Percentiles rank a stretch among this genome's conserved stretches.
These are phyloP conservation scores for Phytophthora sp. DNA, from an alignment of 352 stramenopile species.

Conservation along the genomic window DNA sequence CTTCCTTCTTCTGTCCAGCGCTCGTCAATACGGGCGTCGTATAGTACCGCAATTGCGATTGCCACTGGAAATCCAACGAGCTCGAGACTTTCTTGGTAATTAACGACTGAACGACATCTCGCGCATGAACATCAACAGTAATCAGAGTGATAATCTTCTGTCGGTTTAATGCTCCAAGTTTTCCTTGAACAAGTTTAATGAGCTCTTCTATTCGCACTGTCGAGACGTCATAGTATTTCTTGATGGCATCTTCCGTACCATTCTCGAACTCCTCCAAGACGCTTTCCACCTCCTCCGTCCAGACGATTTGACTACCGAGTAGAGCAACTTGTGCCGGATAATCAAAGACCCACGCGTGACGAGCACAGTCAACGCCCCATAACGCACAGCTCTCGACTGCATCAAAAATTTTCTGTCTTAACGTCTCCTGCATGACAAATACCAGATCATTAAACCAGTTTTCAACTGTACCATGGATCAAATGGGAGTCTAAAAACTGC, in stretches of 20 bases:
- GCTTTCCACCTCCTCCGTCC: conserved; percentile 92
- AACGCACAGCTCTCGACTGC: conserved; percentile 93
- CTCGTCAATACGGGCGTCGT: conserved; percentile 55
- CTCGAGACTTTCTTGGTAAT: conserved; percentile 93
- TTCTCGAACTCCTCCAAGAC: conserved; percentile 95
- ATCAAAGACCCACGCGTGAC: conserved; percentile 92
- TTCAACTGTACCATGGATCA: conserved; percentile 90
- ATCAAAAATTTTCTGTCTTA: conserved; percentile 86
- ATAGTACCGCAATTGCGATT: conserved; percentile 96
- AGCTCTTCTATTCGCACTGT: conserved; percentile 92
- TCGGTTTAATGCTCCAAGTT: conserved; percentile 64
- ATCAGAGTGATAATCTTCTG: conserved; percentile 98
- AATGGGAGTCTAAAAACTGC: conserved; percentile 72
- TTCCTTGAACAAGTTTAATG: conserved; percentile 94
- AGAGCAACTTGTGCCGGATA: conserved; percentile 81
- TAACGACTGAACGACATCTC: conserved; percentile 94
- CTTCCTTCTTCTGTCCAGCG: conserved; percentile 58
- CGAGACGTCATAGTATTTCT: conserved; percentile 93
- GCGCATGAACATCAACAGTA: conserved; percentile 96
- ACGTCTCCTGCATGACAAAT: conserved; percentile 92
- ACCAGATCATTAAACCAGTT: conserved; percentile 96
- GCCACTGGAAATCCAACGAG: conserved; percentile 94
- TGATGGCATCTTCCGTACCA: conserved; percentile 95
- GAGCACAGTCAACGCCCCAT: conserved; percentile 87
- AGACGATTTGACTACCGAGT: conserved; percentile 94